Percentiles rank a stretch among this genome's conserved stretches.
These are phyloP conservation scores for Penicillium coffeae DNA, from an alignment of 495 filamentous ascomycete species.

Conservation along the genomic window DNA sequence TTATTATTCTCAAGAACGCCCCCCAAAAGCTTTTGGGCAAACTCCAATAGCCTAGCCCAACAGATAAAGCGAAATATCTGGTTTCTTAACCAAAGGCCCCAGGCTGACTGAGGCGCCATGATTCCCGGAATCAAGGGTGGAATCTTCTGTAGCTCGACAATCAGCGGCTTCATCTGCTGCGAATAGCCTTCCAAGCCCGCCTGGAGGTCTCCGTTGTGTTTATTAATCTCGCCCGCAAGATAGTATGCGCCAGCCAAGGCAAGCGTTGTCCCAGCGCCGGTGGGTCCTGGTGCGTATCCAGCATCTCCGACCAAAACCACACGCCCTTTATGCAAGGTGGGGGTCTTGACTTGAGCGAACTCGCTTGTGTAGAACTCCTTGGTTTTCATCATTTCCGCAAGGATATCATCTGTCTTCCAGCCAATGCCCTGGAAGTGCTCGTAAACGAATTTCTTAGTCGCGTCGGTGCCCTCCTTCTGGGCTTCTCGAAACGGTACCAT, in stretches of 20 bases:
- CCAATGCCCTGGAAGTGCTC: conserved; percentile 34
- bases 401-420: conserved; percentile 38
- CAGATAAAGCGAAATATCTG: conserved; percentile 13
- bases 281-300: conserved; percentile 33
- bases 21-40: conserved; percentile 1
- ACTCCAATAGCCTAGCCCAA: conserved; percentile 8
- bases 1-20: background rate
- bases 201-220: conserved; percentile 22
- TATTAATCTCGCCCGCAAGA: conserved; percentile 44
- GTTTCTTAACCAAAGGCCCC: conserved; percentile 29
- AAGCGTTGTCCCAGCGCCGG: conserved; percentile 42
- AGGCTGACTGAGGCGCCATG: conserved; percentile 38
- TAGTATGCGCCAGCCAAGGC: conserved; percentile 46
- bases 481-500: conserved; percentile 35
- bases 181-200: conserved; percentile 40
- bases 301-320: conserved; percentile 42
- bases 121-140: conserved; percentile 15
- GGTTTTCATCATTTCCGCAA: conserved; percentile 34
- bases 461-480: conserved; percentile 32
- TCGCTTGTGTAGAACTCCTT: conserved; percentile 48
- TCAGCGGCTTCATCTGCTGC: conserved; percentile 37
- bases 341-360: conserved; percentile 42
- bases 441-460: conserved; percentile 36
- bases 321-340: conserved; percentile 30
- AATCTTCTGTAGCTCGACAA: conserved; percentile 34